Evolutionary conservation across 2,329 filamentous ascomycete genomes (phyloP).

Genomic region (Chaetomium sp.): DNA sequence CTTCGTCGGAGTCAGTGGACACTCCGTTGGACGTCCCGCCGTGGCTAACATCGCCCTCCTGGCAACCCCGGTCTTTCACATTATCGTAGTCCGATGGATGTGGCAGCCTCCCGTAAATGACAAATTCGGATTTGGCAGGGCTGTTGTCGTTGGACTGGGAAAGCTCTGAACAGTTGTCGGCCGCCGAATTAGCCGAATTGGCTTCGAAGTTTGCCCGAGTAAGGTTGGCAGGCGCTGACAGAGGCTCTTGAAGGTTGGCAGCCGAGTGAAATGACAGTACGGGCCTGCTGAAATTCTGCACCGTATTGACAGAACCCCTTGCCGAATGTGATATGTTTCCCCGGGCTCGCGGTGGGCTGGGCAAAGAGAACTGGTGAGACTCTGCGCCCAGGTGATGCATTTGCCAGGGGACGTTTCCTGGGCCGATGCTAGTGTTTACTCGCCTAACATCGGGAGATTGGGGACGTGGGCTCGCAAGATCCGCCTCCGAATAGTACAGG

Average conservation of each 20-base stretch:
- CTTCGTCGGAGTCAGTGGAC: slow-evolving; percentile 43
- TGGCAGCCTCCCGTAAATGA: background rate
- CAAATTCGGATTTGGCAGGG: background rate
- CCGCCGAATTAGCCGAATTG: background rate
- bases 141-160: background rate
- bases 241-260: slow-evolving; percentile 10
- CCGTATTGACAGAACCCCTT: background rate
- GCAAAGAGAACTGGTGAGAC: slow-evolving; percentile 17
- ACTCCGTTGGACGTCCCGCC: slow-evolving; percentile 31
- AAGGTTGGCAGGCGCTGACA: background rate
- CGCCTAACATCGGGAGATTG: background rate
- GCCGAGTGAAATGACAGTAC: slow-evolving; percentile 10
- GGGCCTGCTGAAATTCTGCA: background rate
- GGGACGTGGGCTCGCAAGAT: background rate
- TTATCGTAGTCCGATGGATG: slow-evolving; percentile 14
- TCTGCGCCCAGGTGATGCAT: slow-evolving; percentile 11
- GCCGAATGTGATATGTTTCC: background rate
- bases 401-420: slow-evolving; percentile 11
- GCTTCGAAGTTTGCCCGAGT: background rate
- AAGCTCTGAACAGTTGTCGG: background rate
- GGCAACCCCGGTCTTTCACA: background rate
- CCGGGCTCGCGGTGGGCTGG: slow-evolving; percentile 3
- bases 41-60: slow-evolving; percentile 19
- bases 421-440: background rate
- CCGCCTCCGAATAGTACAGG: background rate